Evolutionary conservation across 306 rosid genomes (phyloP).

Genomic region (Ormosia semicastrata): DNA sequence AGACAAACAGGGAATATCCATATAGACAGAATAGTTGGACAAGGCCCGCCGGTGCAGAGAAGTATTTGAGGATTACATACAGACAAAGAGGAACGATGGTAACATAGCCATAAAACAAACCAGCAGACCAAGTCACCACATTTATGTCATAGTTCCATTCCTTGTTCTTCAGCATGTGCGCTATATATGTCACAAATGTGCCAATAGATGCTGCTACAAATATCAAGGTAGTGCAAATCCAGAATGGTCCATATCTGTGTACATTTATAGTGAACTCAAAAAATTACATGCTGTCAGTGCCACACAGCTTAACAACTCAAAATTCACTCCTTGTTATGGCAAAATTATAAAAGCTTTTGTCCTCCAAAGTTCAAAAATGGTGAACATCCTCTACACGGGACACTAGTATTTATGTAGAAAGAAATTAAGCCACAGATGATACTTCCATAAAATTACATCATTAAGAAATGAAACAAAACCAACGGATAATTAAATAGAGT

Average conservation of each 20-base stretch:
- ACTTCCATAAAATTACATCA: background rate
- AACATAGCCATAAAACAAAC: constrained; percentile 92
- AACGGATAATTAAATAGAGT: background rate
- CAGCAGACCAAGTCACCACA: constrained; percentile 94
- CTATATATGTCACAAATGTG: constrained; percentile 84
- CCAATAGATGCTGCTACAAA: constrained; percentile 96
- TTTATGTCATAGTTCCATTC: constrained; percentile 94
- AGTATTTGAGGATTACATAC: constrained; percentile 81
- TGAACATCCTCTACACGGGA: background rate
- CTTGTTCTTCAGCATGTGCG: constrained; percentile 76
- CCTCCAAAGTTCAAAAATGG: background rate
- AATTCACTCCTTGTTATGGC: background rate
- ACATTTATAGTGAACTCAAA: constrained; percentile 26
- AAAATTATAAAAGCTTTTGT: background rate
- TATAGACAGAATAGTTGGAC: constrained; percentile 91
- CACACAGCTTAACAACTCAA: background rate
- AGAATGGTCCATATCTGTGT: constrained; percentile 93
- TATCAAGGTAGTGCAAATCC: constrained; percentile 96
- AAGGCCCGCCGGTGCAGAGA: constrained; percentile 90
- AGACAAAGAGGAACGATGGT: constrained; percentile 75
- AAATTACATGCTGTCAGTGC: constrained; percentile 13
- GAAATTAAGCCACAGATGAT: background rate
- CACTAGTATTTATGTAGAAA: background rate
- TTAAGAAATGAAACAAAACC: constrained; percentile 1
- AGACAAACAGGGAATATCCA: constrained; percentile 89